Evolutionary conservation across 2,329 filamentous ascomycete genomes (phyloP).

Genomic region (Verticillium tricorpus): DNA sequence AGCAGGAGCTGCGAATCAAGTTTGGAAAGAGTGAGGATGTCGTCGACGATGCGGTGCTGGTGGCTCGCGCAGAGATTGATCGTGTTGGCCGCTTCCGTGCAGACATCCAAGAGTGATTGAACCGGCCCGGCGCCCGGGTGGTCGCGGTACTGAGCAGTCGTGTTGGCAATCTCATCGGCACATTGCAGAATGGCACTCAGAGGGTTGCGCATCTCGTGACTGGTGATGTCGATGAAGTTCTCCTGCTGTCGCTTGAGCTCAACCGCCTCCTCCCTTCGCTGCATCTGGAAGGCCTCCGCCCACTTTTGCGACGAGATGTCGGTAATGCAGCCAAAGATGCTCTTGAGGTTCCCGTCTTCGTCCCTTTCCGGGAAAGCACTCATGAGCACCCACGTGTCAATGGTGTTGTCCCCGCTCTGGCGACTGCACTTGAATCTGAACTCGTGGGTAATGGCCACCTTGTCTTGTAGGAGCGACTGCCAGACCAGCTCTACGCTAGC

Average conservation of each 20-base stretch:
- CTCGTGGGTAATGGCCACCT: slow-evolving; percentile 62
- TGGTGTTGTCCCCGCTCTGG: slow-evolving; percentile 52
- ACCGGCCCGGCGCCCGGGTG: slow-evolving; percentile 27
- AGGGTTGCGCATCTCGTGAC: slow-evolving; percentile 74
- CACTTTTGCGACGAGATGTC: slow-evolving; percentile 84
- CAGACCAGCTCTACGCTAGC: slow-evolving; percentile 55
- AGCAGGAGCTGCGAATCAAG: slow-evolving; percentile 66
- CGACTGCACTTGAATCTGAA: slow-evolving; percentile 71
- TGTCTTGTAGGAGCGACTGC: slow-evolving; percentile 56
- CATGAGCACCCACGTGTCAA: slow-evolving; percentile 74
- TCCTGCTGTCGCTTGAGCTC: slow-evolving; percentile 71
- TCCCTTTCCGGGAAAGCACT: slow-evolving; percentile 71
- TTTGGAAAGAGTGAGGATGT: slow-evolving; percentile 63
- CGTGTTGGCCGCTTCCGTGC: slow-evolving; percentile 73
- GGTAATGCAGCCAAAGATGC: slow-evolving; percentile 76
- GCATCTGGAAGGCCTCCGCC: slow-evolving; percentile 75
- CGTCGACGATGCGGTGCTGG: slow-evolving; percentile 68
- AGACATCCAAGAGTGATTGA: slow-evolving; percentile 45
- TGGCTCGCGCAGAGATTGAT: slow-evolving; percentile 77
- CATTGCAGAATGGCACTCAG: slow-evolving; percentile 71
- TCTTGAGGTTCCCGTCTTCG: slow-evolving; percentile 59
- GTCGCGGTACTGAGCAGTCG: slow-evolving; percentile 38
- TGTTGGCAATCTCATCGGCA: slow-evolving; percentile 63
- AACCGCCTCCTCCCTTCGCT: slow-evolving; percentile 74
- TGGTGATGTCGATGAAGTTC: slow-evolving; percentile 71